These are phyloP conservation scores for Coemansia sp. DNA, from an alignment of 192 early-diverging fungal species.

Conservation along the genomic window DNA sequence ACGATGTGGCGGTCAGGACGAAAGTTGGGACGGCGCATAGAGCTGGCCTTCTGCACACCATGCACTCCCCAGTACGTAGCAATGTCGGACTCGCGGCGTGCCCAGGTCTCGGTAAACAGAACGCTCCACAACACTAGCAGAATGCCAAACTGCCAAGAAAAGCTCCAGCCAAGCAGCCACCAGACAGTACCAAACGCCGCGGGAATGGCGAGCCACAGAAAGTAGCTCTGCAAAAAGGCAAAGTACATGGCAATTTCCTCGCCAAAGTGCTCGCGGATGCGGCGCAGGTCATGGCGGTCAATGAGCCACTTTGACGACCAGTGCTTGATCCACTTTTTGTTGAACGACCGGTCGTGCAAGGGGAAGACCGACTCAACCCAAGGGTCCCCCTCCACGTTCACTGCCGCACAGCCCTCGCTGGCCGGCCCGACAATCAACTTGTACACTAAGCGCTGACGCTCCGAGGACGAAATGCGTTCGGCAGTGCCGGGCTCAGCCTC, in stretches of 20 bases:
- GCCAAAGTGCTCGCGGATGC: slow-evolving; percentile 81
- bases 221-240: slow-evolving; percentile 91
- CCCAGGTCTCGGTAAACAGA: slow-evolving; percentile 81
- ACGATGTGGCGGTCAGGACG: slow-evolving; percentile 58
- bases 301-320: slow-evolving; percentile 86
- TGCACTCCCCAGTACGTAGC: slow-evolving; percentile 75
- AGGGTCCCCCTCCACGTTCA: slow-evolving; percentile 62
- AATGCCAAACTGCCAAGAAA: slow-evolving; percentile 68
- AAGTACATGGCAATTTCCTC: slow-evolving; percentile 95
- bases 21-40: slow-evolving; percentile 70
- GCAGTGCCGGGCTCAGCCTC: slow-evolving; percentile 12
- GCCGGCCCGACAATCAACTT: slow-evolving; percentile 38
- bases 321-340: slow-evolving; percentile 78
- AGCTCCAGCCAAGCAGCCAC: slow-evolving; percentile 58
- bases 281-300: slow-evolving; percentile 67
- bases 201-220: slow-evolving; percentile 71
- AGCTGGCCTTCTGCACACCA: slow-evolving; percentile 41
- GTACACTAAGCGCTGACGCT: slow-evolving; percentile 44
- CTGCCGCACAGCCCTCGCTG: slow-evolving; percentile 35
- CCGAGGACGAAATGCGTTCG: slow-evolving; percentile 24
- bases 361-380: slow-evolving; percentile 69
- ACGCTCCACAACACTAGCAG: slow-evolving; percentile 69
- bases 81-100: slow-evolving; percentile 70
- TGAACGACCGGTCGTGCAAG: slow-evolving; percentile 79
- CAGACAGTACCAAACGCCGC: slow-evolving; percentile 65